Percentiles rank a stretch among this genome's conserved stretches.
phyloP scores from a whole-genome alignment of 768 basidiomycete genomes.

The Rhodocollybia butyracea region DNA sequence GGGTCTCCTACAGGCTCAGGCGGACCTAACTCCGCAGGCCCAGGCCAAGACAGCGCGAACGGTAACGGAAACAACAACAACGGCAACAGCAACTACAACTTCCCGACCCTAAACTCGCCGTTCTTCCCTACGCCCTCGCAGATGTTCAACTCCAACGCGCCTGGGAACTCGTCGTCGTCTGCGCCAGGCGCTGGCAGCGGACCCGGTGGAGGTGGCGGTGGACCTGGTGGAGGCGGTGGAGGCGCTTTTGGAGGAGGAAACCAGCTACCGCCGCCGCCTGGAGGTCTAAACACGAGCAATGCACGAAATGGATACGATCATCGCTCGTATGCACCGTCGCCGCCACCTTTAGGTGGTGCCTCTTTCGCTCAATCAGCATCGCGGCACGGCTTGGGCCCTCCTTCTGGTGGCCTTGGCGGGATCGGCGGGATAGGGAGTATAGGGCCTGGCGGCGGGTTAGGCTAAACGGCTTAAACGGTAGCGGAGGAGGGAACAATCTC shows the following conservation, averaged over 20 bases:
- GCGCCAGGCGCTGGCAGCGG: neutral
- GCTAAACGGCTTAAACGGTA: neutral
- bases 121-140: conserved; percentile 2
- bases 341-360: neutral
- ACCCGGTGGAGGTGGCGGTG: neutral
- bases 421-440: neutral
- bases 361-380: conserved; percentile 5
- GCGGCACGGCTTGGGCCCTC: neutral
- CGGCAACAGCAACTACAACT: conserved; percentile 3
- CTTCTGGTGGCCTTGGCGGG: neutral
- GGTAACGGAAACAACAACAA: too few species aligned
- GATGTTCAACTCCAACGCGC: conserved; percentile 1
- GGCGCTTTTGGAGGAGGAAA: too few species aligned
- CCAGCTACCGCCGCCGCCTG: conserved; percentile 3
- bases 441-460: too few species aligned
- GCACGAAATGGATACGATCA: conserved; percentile 2
- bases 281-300: neutral
- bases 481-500: neutral
- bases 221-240: neutral
- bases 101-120: conserved; percentile 5
- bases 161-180: neutral
- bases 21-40: neutral
- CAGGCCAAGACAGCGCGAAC: neutral
- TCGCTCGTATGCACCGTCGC: neutral
- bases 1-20: conserved; percentile 1